These are phyloP conservation scores for Coffea eugenioides DNA, from an alignment of 257 asterid species.

Conservation along the genomic window DNA sequence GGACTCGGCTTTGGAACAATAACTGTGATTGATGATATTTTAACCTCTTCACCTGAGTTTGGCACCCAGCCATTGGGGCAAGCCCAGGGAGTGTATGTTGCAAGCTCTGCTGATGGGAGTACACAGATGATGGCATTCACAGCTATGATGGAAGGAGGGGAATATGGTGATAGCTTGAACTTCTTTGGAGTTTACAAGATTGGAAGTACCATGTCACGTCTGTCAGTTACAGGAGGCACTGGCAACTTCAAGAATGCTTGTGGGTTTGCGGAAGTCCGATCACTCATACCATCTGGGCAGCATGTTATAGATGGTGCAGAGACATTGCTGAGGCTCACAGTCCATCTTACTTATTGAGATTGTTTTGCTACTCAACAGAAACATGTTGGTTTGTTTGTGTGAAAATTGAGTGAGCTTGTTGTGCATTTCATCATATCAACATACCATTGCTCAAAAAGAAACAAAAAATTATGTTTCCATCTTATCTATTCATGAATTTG, in stretches of 20 bases:
- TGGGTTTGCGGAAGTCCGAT: slow-evolving; percentile 47
- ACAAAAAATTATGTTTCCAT: not conserved
- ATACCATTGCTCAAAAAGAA: not conserved
- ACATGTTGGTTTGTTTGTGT: slow-evolving; percentile 21
- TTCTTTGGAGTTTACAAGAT: slow-evolving; percentile 49
- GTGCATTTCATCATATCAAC: slow-evolving; percentile 16
- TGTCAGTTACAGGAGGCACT: slow-evolving; percentile 48
- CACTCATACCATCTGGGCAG: slow-evolving; percentile 51
- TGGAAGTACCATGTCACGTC: slow-evolving; percentile 46
- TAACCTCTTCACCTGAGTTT: slow-evolving; percentile 43
- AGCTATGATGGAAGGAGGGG: slow-evolving; percentile 56
- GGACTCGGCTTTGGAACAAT: slow-evolving; percentile 56
- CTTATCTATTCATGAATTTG: slow-evolving; percentile 14
- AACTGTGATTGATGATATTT: slow-evolving; percentile 47
- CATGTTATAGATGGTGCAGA: slow-evolving; percentile 49
- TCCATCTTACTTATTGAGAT: slow-evolving; percentile 41
- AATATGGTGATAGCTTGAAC: slow-evolving; percentile 49
- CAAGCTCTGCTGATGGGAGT: slow-evolving; percentile 50
- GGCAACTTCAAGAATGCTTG: slow-evolving; percentile 54
- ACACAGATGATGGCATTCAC: slow-evolving; percentile 56
- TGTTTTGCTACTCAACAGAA: not conserved
- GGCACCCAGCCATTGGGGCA: slow-evolving; percentile 43
- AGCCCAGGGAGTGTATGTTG: slow-evolving; percentile 52
- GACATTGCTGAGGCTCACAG: slow-evolving; percentile 41
- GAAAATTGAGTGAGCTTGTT: slow-evolving; percentile 8